These are phyloP conservation scores for Entomortierella beljakovae DNA, from an alignment of 192 early-diverging fungal species.

Conservation along the genomic window DNA sequence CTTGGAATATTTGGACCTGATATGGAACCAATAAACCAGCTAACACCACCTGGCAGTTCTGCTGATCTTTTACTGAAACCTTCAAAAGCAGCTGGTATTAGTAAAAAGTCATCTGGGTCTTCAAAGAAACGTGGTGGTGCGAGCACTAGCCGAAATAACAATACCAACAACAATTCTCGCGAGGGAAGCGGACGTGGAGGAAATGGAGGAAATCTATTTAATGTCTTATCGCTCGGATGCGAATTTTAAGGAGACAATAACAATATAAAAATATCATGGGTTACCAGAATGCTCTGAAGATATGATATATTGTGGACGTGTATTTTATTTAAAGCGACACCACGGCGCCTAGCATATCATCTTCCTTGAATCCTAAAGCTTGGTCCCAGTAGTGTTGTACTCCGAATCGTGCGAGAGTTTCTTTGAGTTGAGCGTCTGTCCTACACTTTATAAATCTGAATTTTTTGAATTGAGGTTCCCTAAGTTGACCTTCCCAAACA, in stretches of 20 bases:
- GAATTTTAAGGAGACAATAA: conserved; percentile 20
- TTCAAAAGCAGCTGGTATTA: conserved; percentile 26
- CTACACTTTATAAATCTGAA: conserved; percentile 79
- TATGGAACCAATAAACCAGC: conserved; percentile 38
- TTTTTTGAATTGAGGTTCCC: conserved; percentile 78
- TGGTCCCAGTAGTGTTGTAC: conserved; percentile 93
- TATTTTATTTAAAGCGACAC: conserved; percentile 18
- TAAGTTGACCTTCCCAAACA: conserved; percentile 94
- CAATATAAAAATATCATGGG: background rate
- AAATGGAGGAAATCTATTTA: conserved; percentile 50
- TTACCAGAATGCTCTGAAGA: background rate
- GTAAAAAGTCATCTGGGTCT: conserved; percentile 42
- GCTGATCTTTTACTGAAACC: conserved; percentile 2
- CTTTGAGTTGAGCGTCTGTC: conserved; percentile 79
- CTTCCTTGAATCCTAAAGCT: conserved; percentile 63
- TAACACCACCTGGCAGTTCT: background rate
- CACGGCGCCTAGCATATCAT: conserved; percentile 54
- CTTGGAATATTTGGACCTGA: conserved; percentile 52
- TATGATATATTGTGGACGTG: background rate
- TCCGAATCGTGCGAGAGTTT: conserved; percentile 75
- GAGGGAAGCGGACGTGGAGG: conserved; percentile 4
- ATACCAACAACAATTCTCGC: background rate
- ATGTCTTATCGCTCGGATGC: conserved; percentile 51
- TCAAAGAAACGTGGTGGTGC: conserved; percentile 34
- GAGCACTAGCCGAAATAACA: background rate